Base-by-base conservation (phyloP, 768 basidiomycete species). In the Tricholoma bakamatsutake region DNA sequence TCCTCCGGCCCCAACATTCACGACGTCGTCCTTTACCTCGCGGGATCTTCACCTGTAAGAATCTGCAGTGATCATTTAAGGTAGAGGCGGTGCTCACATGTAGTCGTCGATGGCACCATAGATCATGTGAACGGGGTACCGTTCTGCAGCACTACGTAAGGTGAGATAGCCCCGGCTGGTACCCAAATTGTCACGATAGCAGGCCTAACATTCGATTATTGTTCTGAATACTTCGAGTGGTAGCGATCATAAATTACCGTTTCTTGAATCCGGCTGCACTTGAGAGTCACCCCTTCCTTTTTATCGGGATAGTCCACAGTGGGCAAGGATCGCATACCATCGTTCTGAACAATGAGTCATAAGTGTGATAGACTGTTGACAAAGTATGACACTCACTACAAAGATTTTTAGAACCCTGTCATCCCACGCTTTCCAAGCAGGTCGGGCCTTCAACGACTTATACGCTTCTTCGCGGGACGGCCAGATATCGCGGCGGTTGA, bases 401-500 rank as follows among this genome's bases (percentile, higher is more conserved):
- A 69, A 82, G 21, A 69, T 61, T 47, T 69, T 66, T 46, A 82
- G 63, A 4, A 79, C 69, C 11, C 81, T 64, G 24, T 76, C 73
- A 60, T 83, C 81, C 81, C 81, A 84, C 0, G 59, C 54, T 63
- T 75, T 73, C 71, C 75, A 80, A 10, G 73, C 65, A 33, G 66
- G 64, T 27, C 77, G 65, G 7, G 66, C 57, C 53, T 72, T 74
- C 53, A 83, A 58, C 3, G 58, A 9, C 18, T 65, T 65, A 45
- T 69, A 75, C 1, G 81, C 82, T 31, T 78, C 79, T 55, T 77
- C 77, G 11, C 61, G 69, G n/a, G 74, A 78, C 0, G 76, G 63
- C 83, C 82, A 84, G 8, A 74, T 70, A 61, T 83, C 81, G 3
- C 78, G 67, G 12, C 81, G 72, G 35, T 68, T 73, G 34, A 57